Conservation (phyloP, 345 rosid species). For the Litchi chinensis region DNA sequence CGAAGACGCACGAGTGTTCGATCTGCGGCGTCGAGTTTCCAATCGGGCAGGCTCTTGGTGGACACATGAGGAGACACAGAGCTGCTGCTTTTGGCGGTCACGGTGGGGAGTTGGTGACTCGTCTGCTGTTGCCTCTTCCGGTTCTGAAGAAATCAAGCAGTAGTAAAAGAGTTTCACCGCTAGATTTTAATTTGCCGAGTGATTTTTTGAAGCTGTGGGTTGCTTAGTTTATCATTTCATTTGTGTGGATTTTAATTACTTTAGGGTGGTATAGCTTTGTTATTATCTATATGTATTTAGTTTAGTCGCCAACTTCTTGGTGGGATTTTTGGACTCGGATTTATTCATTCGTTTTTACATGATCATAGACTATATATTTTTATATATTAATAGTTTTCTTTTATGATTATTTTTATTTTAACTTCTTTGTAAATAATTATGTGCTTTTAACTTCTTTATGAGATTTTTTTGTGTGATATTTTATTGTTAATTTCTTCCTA, state of each 20-base stretch:
- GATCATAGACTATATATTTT: neutral
- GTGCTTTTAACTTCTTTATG: too few relatives aligned
- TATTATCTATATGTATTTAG: neutral
- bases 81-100: slow-evolving; percentile 14
- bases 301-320: neutral
- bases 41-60: slow-evolving; percentile 90
- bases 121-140: slow-evolving; percentile 32
- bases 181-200: slow-evolving; percentile 74
- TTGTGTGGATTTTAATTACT: slow-evolving; percentile 14
- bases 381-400: too few relatives aligned
- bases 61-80: slow-evolving; percentile 94
- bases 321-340: slow-evolving; percentile 4
- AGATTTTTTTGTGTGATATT: too few relatives aligned
- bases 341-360: slow-evolving; percentile 9
- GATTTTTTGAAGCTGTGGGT: slow-evolving; percentile 59
- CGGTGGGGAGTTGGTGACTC: slow-evolving; percentile 27
- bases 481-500: too few relatives aligned
- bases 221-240: slow-evolving; percentile 13
- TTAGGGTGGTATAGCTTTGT: neutral
- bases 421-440: too few relatives aligned
- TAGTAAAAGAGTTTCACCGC: slow-evolving; percentile 48
- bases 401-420: too few relatives aligned
- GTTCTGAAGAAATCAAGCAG: slow-evolving; percentile 67
- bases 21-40: slow-evolving; percentile 83
- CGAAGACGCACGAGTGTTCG: slow-evolving; percentile 77